Conservation (phyloP, 192 early-diverging fungal species). For the Gamsiella multidivaricata region DNA sequence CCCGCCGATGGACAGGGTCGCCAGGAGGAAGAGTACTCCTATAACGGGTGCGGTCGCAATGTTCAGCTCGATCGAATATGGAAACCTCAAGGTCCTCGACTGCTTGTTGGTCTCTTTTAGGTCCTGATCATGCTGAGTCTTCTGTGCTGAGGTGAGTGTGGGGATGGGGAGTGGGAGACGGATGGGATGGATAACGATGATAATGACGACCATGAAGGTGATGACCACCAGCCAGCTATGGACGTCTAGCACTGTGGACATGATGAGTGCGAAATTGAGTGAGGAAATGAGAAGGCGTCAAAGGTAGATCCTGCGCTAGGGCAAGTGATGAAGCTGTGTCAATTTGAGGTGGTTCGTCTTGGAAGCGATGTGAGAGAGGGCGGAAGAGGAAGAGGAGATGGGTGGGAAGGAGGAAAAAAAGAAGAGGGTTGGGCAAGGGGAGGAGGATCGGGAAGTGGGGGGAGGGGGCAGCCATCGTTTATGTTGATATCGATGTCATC, state of each 20-base stretch:
- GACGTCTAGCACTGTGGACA: slow-evolving; percentile 8
- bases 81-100: not conserved
- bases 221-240: slow-evolving; percentile 72
- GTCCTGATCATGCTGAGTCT: too few species aligned
- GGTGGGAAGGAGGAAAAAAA: too few species aligned
- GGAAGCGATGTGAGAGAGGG: too few species aligned
- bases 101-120: too few species aligned
- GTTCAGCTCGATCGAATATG: slow-evolving; percentile 61
- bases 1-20: slow-evolving; percentile 62
- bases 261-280: not conserved
- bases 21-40: slow-evolving; percentile 75
- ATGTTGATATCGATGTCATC: too few species aligned
- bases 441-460: too few species aligned
- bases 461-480: too few species aligned
- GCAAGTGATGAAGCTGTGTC: too few species aligned
- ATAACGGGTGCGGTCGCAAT: slow-evolving; percentile 78
- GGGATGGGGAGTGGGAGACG: slow-evolving; percentile 60
- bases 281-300: not conserved
- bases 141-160: not conserved
- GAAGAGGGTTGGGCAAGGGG: too few species aligned
- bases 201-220: slow-evolving; percentile 70
- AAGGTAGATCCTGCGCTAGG: too few species aligned
- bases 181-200: slow-evolving; percentile 72
- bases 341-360: too few species aligned
- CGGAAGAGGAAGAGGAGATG: too few species aligned